Evolutionary conservation across 2,329 filamentous ascomycete genomes (phyloP), one percentile per base, ranked within the genome.

Genomic region (Amylocarpus encephaloides): DNA sequence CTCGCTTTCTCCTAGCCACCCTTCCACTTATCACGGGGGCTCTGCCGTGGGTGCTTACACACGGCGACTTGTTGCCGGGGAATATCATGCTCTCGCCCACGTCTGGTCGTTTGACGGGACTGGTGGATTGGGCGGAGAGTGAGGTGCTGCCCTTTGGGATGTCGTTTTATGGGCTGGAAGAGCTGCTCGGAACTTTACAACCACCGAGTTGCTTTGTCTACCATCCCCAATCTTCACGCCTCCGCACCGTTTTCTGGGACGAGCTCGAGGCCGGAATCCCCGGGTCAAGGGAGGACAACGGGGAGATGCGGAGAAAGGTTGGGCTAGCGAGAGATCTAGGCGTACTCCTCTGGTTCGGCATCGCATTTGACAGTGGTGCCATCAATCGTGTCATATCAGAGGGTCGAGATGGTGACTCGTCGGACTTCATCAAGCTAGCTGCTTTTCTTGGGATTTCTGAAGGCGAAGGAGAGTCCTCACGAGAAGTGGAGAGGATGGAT

Each of bases 101-200:
- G 1, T 70, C 70, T 0, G 76, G 75, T 47, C 48, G 57, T 2
- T 60, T 84, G 6, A 68, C 60, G 0, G 82, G 80, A 1, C 51
- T 85, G 1, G 70, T 85, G 0, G 82, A 85, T 59, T 85, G 81
- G 82, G 78, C 78, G 0, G 82, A 85, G 60, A 79, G 75, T 0
- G 80, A 84, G 60, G 73, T 68, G 52, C 62, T 83, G 7, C 80
- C 80, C 0, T 80, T 82, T 56, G 82, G 81, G 0, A 69, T 77
- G 2, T 76, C 74, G 22, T 63, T 83, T 39, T 84, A 83, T 56
- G 80, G 80, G 0, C 63, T 84, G 0, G 80, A 85, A 59, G 73
- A 80, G 62, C 60, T 84, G 1, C 66, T 85, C 0, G 79, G 80
- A 26, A 4, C 4, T 26, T 7, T 26, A 4, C 22, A 26, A 26